Percentiles rank a stretch among this genome's conserved stretches.
phyloP scores from a whole-genome alignment of 2,329 filamentous ascomycete species.

The Karstenula rhodostoma region DNA sequence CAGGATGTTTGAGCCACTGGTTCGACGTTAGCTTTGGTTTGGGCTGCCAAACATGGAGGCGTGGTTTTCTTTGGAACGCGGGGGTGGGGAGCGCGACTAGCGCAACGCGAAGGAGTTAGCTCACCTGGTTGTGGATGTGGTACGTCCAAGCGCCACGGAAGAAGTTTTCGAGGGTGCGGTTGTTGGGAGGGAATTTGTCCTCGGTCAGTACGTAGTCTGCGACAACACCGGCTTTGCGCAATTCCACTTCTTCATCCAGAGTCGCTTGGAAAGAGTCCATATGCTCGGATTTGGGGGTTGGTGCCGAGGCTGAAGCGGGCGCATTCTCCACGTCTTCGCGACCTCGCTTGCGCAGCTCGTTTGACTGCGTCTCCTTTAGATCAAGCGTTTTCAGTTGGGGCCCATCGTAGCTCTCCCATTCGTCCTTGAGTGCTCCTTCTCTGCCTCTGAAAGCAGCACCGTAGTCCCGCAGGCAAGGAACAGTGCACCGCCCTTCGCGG shows the following conservation, averaged over 20 bases:
- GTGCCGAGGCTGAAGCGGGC: slow-evolving; percentile 38
- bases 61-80: slow-evolving; percentile 1
- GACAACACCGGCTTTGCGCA: slow-evolving; percentile 52
- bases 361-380: slow-evolving; percentile 35
- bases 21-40: slow-evolving; percentile 34
- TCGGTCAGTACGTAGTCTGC: slow-evolving; percentile 57
- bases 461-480: slow-evolving; percentile 64
- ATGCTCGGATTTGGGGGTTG: slow-evolving; percentile 35
- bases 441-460: slow-evolving; percentile 61
- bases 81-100: slow-evolving; percentile 4
- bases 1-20: slow-evolving; percentile 64
- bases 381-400: slow-evolving; percentile 50
- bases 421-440: slow-evolving; percentile 55
- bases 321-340: slow-evolving; percentile 37
- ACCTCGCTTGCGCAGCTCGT: slow-evolving; percentile 37
- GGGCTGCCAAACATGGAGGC: slow-evolving; percentile 13
- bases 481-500: slow-evolving; percentile 60
- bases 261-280: slow-evolving; percentile 52
- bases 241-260: slow-evolving; percentile 49
- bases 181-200: slow-evolving; percentile 64
- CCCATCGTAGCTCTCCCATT: slow-evolving; percentile 63
- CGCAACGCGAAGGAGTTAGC: slow-evolving; percentile 24
- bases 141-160: slow-evolving; percentile 66
- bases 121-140: slow-evolving; percentile 65
- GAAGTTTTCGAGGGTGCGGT: slow-evolving; percentile 64